A percentile compares a stretch with the other conserved stretches of the same genome.
Conservation (phyloP, 2,329 filamentous ascomycete species). For the Cladophialophora yegresii region DNA sequence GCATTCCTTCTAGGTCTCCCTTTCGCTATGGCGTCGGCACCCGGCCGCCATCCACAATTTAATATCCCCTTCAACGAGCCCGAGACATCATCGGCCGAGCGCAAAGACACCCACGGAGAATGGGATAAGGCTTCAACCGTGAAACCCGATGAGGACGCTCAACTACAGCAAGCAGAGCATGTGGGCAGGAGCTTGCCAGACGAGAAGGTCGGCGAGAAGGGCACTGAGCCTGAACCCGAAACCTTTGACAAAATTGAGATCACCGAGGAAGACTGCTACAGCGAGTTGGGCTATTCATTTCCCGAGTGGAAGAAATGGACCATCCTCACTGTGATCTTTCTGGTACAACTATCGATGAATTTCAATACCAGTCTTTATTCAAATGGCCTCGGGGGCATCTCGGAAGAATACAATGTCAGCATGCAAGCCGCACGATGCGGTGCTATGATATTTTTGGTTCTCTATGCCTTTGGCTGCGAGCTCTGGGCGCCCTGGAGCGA, state of each 20-base stretch:
- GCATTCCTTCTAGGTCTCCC: neutral
- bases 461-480: constrained; percentile 84
- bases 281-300: constrained; percentile 63
- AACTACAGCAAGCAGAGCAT: constrained; percentile 14
- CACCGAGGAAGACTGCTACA: constrained; percentile 63
- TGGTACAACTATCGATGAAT: constrained; percentile 76
- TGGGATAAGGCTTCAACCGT: constrained; percentile 32
- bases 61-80: constrained; percentile 4
- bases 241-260: constrained; percentile 44
- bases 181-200: constrained; percentile 12
- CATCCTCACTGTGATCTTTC: constrained; percentile 71
- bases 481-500: constrained; percentile 88
- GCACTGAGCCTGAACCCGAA: constrained; percentile 22
- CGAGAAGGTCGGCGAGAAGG: constrained; percentile 6
- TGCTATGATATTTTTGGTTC: constrained; percentile 74
- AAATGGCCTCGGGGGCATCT: constrained; percentile 66
- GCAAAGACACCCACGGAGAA: constrained; percentile 22
- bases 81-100: neutral
- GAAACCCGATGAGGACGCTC: constrained; percentile 16
- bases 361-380: constrained; percentile 76
- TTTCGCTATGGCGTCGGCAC: constrained; percentile 4
- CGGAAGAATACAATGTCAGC: constrained; percentile 67
- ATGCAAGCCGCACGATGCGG: constrained; percentile 69
- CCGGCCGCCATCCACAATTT: constrained; percentile 9
- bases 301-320: constrained; percentile 68